phyloP scores from a whole-genome alignment of 345 rosid genomes.

The Sonneratia caseolaris region DNA sequence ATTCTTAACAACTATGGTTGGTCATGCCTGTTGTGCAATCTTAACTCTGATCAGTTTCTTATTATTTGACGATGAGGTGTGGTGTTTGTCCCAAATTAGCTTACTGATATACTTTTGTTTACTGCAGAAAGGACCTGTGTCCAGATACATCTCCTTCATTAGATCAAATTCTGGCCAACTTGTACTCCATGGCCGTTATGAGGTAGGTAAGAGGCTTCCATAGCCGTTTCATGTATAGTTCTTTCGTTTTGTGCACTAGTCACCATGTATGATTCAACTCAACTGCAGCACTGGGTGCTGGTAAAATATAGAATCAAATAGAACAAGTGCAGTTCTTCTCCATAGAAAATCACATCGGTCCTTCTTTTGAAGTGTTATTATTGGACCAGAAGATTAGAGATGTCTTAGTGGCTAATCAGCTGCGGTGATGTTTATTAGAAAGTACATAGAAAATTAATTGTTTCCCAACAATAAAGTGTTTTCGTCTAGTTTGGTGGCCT shows the following conservation, averaged over 20 bases:
- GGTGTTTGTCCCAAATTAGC: not conserved
- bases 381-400: not conserved
- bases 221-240: not conserved
- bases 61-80: not conserved
- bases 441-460: not conserved
- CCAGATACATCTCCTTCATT: conserved; percentile 38
- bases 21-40: no score
- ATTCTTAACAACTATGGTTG: no score
- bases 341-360: not conserved
- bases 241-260: not conserved
- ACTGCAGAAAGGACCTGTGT: conserved; percentile 33
- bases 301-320: not conserved
- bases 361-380: not conserved
- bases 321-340: not conserved
- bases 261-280: no score
- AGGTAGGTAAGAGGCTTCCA: conserved; percentile 56
- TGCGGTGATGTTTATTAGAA: not conserved
- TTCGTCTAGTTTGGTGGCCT: not conserved
- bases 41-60: not conserved
- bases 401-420: not conserved
- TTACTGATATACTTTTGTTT: not conserved
- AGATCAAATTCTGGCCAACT: conserved; percentile 56
- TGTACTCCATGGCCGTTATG: conserved; percentile 74
- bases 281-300: not conserved
- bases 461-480: no score